A percentile compares a stretch with the other conserved stretches of the same genome.
phyloP scores from a whole-genome alignment of 2,329 filamentous ascomycete species.

The Fusarium cyanostomum region DNA sequence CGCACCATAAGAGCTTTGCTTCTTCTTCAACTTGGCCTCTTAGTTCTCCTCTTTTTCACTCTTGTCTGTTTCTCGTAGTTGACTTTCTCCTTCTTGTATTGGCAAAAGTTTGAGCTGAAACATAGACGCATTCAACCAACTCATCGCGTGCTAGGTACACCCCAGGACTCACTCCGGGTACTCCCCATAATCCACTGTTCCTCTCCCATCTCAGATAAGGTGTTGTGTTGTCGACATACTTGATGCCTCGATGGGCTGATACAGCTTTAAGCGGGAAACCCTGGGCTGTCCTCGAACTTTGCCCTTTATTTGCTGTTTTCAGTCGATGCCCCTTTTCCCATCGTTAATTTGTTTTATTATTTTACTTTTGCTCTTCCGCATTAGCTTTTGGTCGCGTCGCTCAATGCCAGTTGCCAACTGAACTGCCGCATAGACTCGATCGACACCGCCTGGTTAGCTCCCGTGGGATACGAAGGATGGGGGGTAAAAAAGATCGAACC shows the following conservation, averaged over 20 bases:
- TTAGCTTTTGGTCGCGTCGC: not conserved
- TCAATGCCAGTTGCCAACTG: slow-evolving; percentile 7
- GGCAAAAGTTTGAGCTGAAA: slow-evolving; percentile 24
- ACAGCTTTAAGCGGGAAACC: slow-evolving; percentile 35
- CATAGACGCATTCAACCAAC: slow-evolving; percentile 26
- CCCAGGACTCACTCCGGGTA: not conserved
- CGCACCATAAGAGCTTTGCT: too few species aligned
- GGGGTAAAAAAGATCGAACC: slow-evolving; percentile 13
- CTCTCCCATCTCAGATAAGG: slow-evolving; percentile 37
- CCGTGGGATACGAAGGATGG: not conserved
- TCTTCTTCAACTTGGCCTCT: not conserved
- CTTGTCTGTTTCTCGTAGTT: not conserved
- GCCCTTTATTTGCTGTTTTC: slow-evolving; percentile 10
- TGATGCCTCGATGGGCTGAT: slow-evolving; percentile 30
- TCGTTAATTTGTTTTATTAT: not conserved
- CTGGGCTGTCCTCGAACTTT: slow-evolving; percentile 17
- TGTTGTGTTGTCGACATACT: slow-evolving; percentile 31
- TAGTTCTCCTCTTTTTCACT: not conserved
- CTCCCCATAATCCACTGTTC: slow-evolving; percentile 6
- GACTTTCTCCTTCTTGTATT: slow-evolving; percentile 18
- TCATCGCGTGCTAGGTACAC: slow-evolving; percentile 19
- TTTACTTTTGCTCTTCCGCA: not conserved
- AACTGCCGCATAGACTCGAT: not conserved
- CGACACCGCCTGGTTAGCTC: slow-evolving; percentile 19
- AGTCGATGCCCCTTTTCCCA: not conserved